Conservation (phyloP, 805 yeast genomes). For the Candida germanica region DNA sequence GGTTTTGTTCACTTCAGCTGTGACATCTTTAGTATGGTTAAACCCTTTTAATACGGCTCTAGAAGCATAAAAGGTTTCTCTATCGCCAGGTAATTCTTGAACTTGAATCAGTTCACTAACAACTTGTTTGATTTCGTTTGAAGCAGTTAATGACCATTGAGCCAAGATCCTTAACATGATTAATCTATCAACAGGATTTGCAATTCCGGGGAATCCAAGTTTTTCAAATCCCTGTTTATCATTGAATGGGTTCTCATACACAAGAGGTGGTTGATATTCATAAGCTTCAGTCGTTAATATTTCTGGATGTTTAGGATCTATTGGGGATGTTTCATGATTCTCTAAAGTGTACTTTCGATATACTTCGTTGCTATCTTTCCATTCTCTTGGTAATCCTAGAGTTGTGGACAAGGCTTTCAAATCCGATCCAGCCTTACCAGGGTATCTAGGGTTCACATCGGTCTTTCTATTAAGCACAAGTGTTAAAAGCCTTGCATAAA, state of each 20-base stretch:
- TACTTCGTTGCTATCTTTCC: slow-evolving; percentile 24
- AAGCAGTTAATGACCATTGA: slow-evolving; percentile 34
- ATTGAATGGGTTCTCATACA: slow-evolving; percentile 18
- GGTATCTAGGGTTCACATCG: slow-evolving; percentile 20
- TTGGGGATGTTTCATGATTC: slow-evolving; percentile 1
- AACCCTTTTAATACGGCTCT: slow-evolving; percentile 36
- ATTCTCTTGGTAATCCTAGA: slow-evolving; percentile 38
- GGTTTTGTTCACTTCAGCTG: slow-evolving; percentile 29
- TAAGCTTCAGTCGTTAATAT: slow-evolving; percentile 10
- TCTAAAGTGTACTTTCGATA: slow-evolving; percentile 9
- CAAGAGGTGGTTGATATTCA: slow-evolving; percentile 5
- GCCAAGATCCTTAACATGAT: slow-evolving; percentile 33
- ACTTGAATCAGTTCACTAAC: slow-evolving; percentile 21
- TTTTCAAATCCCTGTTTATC: slow-evolving; percentile 26
- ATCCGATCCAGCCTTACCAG: slow-evolving; percentile 31
- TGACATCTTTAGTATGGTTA: slow-evolving; percentile 27
- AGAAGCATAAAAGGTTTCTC: slow-evolving; percentile 35
- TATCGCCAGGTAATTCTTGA: slow-evolving; percentile 39
- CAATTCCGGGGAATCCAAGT: slow-evolving; percentile 30
- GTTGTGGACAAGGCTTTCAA: slow-evolving; percentile 23
- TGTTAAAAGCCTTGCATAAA: slow-evolving; percentile 30
- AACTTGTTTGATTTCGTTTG: slow-evolving; percentile 26
- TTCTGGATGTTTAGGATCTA: slow-evolving; percentile 10
- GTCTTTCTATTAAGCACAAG: slow-evolving; percentile 38
- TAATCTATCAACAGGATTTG: slow-evolving; percentile 31